Conservation (phyloP, 306 rosid species). For the Sophora flavescens region DNA sequence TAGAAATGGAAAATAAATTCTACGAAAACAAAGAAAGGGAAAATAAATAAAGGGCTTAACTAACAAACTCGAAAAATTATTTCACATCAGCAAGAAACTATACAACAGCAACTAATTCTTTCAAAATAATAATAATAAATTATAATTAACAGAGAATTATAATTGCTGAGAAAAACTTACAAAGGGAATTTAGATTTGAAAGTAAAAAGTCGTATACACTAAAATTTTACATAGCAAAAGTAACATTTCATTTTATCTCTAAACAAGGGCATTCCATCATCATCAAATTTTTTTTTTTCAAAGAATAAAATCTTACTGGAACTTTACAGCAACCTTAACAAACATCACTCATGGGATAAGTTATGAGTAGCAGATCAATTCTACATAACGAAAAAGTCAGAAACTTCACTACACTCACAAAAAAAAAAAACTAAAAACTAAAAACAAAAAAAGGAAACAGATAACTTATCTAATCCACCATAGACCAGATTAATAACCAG, state of each 20-base stretch:
- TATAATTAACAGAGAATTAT: neutral
- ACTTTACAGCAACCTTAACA: neutral
- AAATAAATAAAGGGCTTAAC: neutral
- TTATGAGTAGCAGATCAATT: slow-evolving; percentile 27
- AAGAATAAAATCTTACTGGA: neutral
- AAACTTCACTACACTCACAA: slow-evolving; percentile 41
- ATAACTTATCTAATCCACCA: slow-evolving; percentile 54
- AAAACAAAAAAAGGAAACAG: neutral
- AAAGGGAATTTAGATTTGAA: slow-evolving; percentile 9
- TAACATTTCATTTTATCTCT: neutral
- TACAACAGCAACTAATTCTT: neutral
- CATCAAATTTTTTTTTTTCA: neutral
- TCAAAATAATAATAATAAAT: neutral
- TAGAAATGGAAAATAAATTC: neutral
- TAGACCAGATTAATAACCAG: slow-evolving; percentile 20
- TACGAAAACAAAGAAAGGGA: neutral
- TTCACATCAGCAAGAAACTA: neutral
- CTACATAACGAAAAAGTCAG: slow-evolving; percentile 3
- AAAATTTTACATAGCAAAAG: slow-evolving; percentile 3
- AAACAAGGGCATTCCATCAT: slow-evolving; percentile 24
- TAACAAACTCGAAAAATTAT: neutral
- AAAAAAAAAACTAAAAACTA: neutral
- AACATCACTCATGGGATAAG: neutral
- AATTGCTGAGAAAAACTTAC: slow-evolving; percentile 12
- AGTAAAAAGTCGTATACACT: neutral